These are phyloP conservation scores for Phyllosticta citrichinensis DNA, from an alignment of 2,329 filamentous ascomycete genomes.

Conservation along the genomic window DNA sequence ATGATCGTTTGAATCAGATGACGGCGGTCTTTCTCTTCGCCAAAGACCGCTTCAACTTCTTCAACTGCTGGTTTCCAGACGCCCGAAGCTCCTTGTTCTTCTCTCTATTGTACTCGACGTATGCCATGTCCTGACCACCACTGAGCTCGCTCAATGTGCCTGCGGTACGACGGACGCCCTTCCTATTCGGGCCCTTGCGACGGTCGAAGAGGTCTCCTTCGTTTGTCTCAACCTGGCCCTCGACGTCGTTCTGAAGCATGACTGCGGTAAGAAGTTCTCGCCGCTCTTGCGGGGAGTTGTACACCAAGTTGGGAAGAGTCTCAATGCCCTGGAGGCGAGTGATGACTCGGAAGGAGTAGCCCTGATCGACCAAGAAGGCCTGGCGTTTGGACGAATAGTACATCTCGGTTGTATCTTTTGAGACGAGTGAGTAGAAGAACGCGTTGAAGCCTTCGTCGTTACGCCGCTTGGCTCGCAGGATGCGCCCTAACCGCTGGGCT, in stretches of 20 bases:
- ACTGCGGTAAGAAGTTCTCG: conserved; percentile 83
- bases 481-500: conserved; percentile 84
- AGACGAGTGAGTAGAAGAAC: conserved; percentile 96
- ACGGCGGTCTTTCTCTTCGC: conserved; percentile 7
- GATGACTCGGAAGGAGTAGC: conserved; percentile 98
- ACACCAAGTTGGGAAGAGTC: conserved; percentile 68
- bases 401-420: conserved; percentile 97
- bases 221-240: conserved; percentile 59
- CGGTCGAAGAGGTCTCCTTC: conserved; percentile 56
- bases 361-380: conserved; percentile 94
- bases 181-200: conserved; percentile 38
- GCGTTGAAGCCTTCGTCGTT: conserved; percentile 99
- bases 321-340: conserved; percentile 90
- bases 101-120: conserved; percentile 30
- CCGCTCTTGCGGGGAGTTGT: conserved; percentile 67
- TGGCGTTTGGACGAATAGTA: conserved; percentile 94
- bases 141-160: conserved; percentile 77
- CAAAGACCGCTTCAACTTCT: conserved; percentile 7
- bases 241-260: conserved; percentile 66
- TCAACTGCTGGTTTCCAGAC: conserved; percentile 4
- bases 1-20: not conserved
- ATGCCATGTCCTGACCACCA: conserved; percentile 96
- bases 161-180: conserved; percentile 65
- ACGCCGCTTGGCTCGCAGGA: conserved; percentile 85
- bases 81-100: conserved; percentile 10